Percentiles rank a stretch among this genome's conserved stretches.
Conservation (phyloP, 1,284 basidiomycete species). For the Bondarzewia mesenterica region DNA sequence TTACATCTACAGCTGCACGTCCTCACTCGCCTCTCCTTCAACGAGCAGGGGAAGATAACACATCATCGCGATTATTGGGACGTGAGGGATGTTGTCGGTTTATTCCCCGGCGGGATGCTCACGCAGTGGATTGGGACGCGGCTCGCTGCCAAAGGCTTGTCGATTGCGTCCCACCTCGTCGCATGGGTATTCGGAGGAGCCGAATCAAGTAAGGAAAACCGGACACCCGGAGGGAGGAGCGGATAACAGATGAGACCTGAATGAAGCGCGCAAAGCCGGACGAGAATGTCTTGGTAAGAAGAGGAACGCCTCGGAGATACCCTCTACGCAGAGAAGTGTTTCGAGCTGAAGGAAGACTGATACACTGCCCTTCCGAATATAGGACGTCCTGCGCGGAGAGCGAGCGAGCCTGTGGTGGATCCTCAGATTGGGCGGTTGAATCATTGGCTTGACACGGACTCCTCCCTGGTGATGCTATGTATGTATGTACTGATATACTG, state of each 20-base stretch:
- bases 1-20: constrained; percentile 63
- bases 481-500: too few species aligned
- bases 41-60: constrained; percentile 65
- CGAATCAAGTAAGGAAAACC: constrained; percentile 4
- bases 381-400: background rate
- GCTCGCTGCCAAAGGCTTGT: constrained; percentile 46
- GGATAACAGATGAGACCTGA: background rate
- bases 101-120: constrained; percentile 57
- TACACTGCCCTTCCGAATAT: background rate
- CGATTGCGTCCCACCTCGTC: constrained; percentile 19
- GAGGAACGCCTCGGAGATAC: background rate
- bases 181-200: constrained; percentile 11
- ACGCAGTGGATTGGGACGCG: constrained; percentile 61
- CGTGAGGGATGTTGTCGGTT: constrained; percentile 24
- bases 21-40: constrained; percentile 62
- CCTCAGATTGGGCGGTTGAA: too few species aligned
- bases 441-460: too few species aligned
- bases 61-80: constrained; percentile 74
- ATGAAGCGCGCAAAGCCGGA: background rate
- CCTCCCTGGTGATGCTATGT: too few species aligned
- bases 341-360: background rate
- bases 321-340: background rate
- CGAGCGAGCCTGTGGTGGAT: background rate
- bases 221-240: constrained; percentile 1
- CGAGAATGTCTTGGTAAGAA: background rate